Base-by-base conservation (phyloP, 75 land plant genomes). In the Pinus taeda region DNA sequence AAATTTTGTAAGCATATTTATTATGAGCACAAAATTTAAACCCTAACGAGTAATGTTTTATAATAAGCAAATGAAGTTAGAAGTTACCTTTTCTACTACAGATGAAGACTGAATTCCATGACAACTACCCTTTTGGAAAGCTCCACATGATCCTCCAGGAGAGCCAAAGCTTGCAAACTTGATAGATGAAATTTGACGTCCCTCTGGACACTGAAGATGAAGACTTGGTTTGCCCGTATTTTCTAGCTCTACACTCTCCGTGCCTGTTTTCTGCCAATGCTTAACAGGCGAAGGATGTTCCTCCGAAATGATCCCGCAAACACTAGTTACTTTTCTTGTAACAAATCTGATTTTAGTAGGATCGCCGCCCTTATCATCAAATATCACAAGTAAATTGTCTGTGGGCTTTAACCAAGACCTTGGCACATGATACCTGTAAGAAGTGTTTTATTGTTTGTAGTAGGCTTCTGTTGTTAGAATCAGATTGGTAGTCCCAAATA, bases 331-430 rank as follows among this genome's bases (percentile, higher is more conserved):
- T 55, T 65, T 82, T 17, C 98, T 74, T 78, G 79, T 86, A 3
- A 85, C 89, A 64, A 97, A 77, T 53, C 78, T 86, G 26, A 95
- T 81, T 42, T 86, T 62, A 4, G 83, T 84, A 21, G 99, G 99
- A 76, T 97, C 89, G 53, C 99, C 99, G 29, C 99, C 99, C 73
- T 81, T 81, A 71, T 97, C 99, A 75, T 97, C 99, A 74, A 97
- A 89, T 45, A 97, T 79, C 78, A 97, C 98, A 49, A 97, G 79
- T 15, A 85, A 76, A 69, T 94, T 97, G 74, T 87, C 92, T 62
- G 87, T 82, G 22, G 89, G 83, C 76, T 86, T 85, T 71, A 97
- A 88, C 99, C 98, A 97, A 64, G 92, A 81, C 15, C 92, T 77
- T 53, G 95, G 95, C 60, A 90, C 84, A 86, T 92, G 95, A 75